Conservation (phyloP, 208 protist genomes). For the Zelonia costaricensis region DNA sequence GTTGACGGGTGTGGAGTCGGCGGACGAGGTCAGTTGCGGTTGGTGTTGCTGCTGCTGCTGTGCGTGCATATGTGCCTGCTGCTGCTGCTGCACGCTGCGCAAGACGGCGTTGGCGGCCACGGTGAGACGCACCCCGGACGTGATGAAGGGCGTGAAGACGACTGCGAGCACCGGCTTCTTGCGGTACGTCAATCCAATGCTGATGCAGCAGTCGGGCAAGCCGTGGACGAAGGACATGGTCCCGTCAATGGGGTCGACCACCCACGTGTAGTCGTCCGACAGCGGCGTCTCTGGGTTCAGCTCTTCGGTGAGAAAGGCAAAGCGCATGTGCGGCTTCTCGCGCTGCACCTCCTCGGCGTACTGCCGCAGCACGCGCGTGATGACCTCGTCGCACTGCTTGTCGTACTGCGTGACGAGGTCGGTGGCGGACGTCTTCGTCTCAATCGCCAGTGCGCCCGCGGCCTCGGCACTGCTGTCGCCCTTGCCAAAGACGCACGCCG, state of each 20-base stretch:
- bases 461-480: neutral
- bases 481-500: conserved; percentile 3
- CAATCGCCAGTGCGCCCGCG: conserved; percentile 9
- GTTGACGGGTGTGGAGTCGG: neutral
- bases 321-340: conserved; percentile 33
- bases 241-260: conserved; percentile 83
- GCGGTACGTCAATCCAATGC: conserved; percentile 60
- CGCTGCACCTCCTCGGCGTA: conserved; percentile 35
- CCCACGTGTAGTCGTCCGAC: conserved; percentile 64
- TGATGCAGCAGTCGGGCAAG: conserved; percentile 73
- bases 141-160: conserved; percentile 68
- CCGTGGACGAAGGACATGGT: conserved; percentile 80
- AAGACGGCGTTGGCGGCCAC: conserved; percentile 17
- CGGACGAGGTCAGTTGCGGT: neutral
- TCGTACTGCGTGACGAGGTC: conserved; percentile 66
- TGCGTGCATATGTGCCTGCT: conserved; percentile 1
- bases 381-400: conserved; percentile 45
- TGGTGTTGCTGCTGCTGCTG: conserved; percentile 2
- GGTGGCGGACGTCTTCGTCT: conserved; percentile 29
- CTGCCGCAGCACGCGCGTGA: conserved; percentile 29
- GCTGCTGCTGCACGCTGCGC: conserved; percentile 23
- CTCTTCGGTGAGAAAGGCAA: conserved; percentile 55
- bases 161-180: conserved; percentile 62
- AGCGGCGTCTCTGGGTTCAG: conserved; percentile 35
- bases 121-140: conserved; percentile 23